Conservation (phyloP, 2,329 filamentous ascomycete species). For the Ilyonectria robusta region DNA sequence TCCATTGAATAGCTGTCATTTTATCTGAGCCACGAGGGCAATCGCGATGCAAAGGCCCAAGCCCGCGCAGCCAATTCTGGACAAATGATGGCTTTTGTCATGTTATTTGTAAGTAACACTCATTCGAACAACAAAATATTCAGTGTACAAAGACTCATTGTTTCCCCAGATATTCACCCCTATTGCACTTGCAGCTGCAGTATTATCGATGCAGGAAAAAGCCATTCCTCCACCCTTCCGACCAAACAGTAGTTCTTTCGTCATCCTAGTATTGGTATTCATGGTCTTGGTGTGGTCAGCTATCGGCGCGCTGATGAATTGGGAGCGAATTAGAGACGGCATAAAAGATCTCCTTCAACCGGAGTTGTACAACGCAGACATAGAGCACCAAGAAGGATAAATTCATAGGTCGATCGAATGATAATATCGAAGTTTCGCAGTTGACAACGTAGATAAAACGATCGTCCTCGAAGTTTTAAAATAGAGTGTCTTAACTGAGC, state of each 20-base stretch:
- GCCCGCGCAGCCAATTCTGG: neutral
- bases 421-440: no score
- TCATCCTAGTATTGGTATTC: fast-evolving
- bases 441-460: no score
- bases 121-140: neutral
- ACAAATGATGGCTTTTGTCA: neutral
- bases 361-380: neutral
- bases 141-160: no score
- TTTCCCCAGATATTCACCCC: constrained; percentile 13
- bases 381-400: no score
- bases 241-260: constrained; percentile 13
- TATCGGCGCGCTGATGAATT: neutral
- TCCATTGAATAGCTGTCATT: neutral
- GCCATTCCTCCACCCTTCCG: constrained; percentile 19
- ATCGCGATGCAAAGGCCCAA: neutral
- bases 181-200: neutral
- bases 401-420: no score
- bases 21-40: neutral
- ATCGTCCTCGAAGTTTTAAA: no score
- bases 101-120: neutral
- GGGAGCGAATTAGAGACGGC: neutral
- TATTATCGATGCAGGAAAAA: constrained; percentile 33
- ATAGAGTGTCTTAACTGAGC: no score
- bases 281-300: neutral
- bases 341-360: neutral